These are phyloP conservation scores for Neonothopanus nambi DNA, from an alignment of 1,284 basidiomycete species.

Conservation along the genomic window DNA sequence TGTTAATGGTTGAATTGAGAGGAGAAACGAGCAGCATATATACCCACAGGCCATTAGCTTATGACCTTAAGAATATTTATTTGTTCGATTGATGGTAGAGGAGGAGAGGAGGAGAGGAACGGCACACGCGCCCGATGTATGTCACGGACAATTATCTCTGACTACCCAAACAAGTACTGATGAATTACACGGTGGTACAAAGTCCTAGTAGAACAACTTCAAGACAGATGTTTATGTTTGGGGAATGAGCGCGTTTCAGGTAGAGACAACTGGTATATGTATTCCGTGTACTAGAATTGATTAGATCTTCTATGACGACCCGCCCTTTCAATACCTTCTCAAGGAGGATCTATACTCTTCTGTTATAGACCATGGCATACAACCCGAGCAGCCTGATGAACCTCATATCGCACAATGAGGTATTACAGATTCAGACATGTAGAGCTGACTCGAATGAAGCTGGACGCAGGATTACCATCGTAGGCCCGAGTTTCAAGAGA, in stretches of 20 bases:
- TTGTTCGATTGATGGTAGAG: too few relatives aligned
- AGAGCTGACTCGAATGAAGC: not conserved
- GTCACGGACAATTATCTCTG: too few relatives aligned
- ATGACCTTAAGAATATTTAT: too few relatives aligned
- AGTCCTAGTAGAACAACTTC: not conserved
- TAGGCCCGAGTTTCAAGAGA: not conserved
- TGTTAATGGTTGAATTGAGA: too few relatives aligned
- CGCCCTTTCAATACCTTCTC: not conserved
- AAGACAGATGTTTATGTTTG: not conserved
- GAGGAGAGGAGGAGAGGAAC: too few relatives aligned
- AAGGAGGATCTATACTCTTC: not conserved
- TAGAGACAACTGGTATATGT: not conserved
- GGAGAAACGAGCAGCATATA: too few relatives aligned
- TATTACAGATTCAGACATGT: not conserved
- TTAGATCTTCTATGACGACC: not conserved
- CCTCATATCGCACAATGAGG: not conserved
- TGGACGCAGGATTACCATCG: not conserved
- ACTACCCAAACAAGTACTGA: not conserved
- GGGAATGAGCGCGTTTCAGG: not conserved
- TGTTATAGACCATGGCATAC: not conserved
- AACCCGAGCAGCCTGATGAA: not conserved
- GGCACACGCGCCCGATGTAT: too few relatives aligned
- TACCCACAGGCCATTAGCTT: too few relatives aligned
- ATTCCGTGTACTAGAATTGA: too few relatives aligned
- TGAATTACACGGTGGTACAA: too few relatives aligned